phyloP scores from a whole-genome alignment of 2,329 filamentous ascomycete genomes.

The Aspergillus quadricinctus region DNA sequence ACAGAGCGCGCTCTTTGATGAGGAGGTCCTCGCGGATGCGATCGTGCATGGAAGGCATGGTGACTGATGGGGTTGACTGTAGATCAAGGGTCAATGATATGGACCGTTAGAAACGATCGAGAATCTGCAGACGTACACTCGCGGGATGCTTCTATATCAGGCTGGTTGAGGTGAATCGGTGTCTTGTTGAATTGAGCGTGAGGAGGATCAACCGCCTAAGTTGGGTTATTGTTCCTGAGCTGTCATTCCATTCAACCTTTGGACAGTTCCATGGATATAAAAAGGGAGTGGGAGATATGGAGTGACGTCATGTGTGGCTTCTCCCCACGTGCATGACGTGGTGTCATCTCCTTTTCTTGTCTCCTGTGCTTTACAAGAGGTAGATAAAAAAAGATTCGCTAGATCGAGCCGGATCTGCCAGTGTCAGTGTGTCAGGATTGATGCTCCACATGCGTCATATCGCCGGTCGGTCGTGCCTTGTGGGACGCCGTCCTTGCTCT shows the following conservation, averaged over 20 bases:
- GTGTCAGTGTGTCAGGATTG: neutral
- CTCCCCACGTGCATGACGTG: slow-evolving; percentile 8
- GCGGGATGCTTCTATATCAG: too few relatives aligned
- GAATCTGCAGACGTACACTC: neutral
- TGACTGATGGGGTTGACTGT: neutral
- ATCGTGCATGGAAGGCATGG: slow-evolving; percentile 35
- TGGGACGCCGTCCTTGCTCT: neutral
- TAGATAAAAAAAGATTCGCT: neutral
- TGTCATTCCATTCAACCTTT: neutral
- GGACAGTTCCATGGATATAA: neutral
- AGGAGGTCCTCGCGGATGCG: slow-evolving; percentile 34
- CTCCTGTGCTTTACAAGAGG: neutral
- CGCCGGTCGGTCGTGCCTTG: neutral
- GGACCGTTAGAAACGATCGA: neutral
- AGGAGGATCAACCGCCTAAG: neutral
- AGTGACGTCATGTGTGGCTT: slow-evolving; percentile 4
- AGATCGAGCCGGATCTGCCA: neutral
- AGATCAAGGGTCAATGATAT: neutral
- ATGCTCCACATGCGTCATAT: neutral
- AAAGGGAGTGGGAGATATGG: neutral
- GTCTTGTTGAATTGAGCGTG: too few relatives aligned
- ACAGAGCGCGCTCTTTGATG: slow-evolving; percentile 32
- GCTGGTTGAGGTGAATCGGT: too few relatives aligned
- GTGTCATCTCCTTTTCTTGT: neutral
- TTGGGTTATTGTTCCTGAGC: neutral